Evolutionary conservation across 1,284 basidiomycete genomes (phyloP).

Genomic region (Sphaerobolus stellatus): DNA sequence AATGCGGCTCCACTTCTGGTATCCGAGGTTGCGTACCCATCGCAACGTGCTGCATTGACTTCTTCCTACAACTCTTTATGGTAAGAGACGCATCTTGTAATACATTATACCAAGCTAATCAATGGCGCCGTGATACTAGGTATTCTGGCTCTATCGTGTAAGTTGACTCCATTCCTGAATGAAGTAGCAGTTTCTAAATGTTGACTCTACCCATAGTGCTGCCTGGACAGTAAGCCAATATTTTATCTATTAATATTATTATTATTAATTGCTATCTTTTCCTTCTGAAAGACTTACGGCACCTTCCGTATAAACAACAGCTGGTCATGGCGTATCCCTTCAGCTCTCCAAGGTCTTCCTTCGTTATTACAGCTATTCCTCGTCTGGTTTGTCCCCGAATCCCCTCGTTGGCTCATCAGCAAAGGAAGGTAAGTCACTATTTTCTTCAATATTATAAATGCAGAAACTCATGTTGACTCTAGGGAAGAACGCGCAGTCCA

Average conservation of each 20-base stretch:
- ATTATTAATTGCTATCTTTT: constrained; percentile 14
- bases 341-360: constrained; percentile 58
- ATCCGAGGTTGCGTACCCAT: constrained; percentile 55
- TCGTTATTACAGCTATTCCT: constrained; percentile 53
- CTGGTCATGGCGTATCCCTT: constrained; percentile 64
- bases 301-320: constrained; percentile 51
- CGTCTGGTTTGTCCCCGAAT: constrained; percentile 58
- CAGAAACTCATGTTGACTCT: constrained; percentile 4
- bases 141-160: constrained; percentile 45
- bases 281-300: constrained; percentile 49
- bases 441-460: neutral
- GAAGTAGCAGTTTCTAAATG: too few species aligned
- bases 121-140: constrained; percentile 20
- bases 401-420: constrained; percentile 58
- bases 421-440: constrained; percentile 42
- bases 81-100: too few species aligned
- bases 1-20: constrained; percentile 53
- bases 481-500: constrained; percentile 46
- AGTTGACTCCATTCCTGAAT: constrained; percentile 19
- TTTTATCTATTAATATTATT: neutral
- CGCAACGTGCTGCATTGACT: constrained; percentile 50
- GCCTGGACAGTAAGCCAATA: constrained; percentile 45
- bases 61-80: constrained; percentile 57
- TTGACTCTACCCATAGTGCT: constrained; percentile 32
- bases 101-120: neutral